Percentiles rank a stretch among this genome's conserved stretches.
These are phyloP conservation scores for Fusarium subtropicale DNA, from an alignment of 2,329 filamentous ascomycete species.

Conservation along the genomic window DNA sequence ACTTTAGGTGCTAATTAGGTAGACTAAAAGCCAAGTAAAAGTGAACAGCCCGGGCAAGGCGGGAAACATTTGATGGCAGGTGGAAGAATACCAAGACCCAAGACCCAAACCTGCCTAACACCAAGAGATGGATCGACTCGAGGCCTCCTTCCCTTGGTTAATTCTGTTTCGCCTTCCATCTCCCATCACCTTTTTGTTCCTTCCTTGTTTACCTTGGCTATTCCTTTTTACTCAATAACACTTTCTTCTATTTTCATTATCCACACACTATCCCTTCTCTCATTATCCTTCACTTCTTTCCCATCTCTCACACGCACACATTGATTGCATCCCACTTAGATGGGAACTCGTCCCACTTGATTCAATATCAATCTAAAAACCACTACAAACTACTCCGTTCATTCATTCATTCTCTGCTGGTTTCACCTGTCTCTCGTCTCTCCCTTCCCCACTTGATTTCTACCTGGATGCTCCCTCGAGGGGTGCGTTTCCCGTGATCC, in stretches of 20 bases:
- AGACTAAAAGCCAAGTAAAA: not conserved
- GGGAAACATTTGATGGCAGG: constrained; percentile 2
- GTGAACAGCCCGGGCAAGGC: constrained; percentile 8
- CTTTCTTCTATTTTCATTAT: constrained; percentile 7
- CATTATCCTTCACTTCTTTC: constrained; percentile 1
- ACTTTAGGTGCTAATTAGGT: not conserved
- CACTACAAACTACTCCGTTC: not conserved
- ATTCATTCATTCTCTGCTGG: constrained; percentile 24
- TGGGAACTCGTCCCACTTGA: constrained; percentile 19
- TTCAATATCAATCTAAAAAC: constrained; percentile 10
- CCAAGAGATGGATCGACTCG: constrained; percentile 30
- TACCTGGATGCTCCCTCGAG: constrained; percentile 37
- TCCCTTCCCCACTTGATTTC: constrained; percentile 33
- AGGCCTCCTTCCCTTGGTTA: constrained; percentile 28
- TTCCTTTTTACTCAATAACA: not conserved
- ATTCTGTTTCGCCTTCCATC: constrained; percentile 14
- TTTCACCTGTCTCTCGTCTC: constrained; percentile 33
- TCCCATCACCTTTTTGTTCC: constrained; percentile 1
- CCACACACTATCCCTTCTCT: constrained; percentile 4
- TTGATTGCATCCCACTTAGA: constrained; percentile 19
- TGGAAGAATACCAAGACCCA: constrained; percentile 21
- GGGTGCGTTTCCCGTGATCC: constrained; percentile 29
- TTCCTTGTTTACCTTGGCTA: constrained; percentile 12
- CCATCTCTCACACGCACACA: not conserved
- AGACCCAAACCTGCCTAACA: constrained; percentile 1